phyloP scores from a whole-genome alignment of 148 eudicot species.

The Nepenthes mirabilis region DNA sequence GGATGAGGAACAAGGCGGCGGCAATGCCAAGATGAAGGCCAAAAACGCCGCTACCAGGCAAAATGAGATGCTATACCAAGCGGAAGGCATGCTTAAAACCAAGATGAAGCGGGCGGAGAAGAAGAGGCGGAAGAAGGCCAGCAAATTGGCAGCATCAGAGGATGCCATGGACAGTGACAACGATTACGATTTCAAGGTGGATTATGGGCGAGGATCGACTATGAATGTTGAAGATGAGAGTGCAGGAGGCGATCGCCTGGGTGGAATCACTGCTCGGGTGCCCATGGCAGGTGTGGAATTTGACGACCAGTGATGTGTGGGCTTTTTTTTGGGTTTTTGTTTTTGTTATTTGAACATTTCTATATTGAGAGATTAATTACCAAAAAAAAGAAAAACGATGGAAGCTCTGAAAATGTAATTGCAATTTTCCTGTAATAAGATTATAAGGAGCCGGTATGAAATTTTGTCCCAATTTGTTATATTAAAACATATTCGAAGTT shows the following conservation, averaged over 20 bases:
- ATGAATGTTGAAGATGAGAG: slow-evolving; percentile 42
- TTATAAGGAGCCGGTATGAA: too few species aligned
- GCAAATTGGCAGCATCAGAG: slow-evolving; percentile 25
- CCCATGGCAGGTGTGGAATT: slow-evolving; percentile 34
- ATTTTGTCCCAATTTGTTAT: too few species aligned
- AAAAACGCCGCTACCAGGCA: slow-evolving; percentile 42
- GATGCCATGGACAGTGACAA: slow-evolving; percentile 38
- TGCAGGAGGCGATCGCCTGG: slow-evolving; percentile 9
- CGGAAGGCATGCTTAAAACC: slow-evolving; percentile 74
- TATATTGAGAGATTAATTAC: too few species aligned
- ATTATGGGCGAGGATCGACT: slow-evolving; percentile 40
- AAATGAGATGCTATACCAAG: slow-evolving; percentile 63
- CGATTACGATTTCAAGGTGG: slow-evolving; percentile 79
- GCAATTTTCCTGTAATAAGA: too few species aligned
- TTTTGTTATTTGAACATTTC: too few species aligned
- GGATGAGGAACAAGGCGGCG: slow-evolving; percentile 31
- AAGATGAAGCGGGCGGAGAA: slow-evolving; percentile 61
- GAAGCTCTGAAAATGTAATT: too few species aligned
- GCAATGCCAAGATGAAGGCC: slow-evolving; percentile 11
- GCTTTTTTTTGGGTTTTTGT: too few species aligned
- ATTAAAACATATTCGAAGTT: too few species aligned
- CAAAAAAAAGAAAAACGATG: too few species aligned
- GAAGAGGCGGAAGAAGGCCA: slow-evolving; percentile 56
- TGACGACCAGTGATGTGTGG: slow-evolving; percentile 21
- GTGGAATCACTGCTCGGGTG: slow-evolving; percentile 35